Percentiles rank a stretch among this genome's conserved stretches.
Evolutionary conservation across 2,329 filamentous ascomycete species (phyloP).

Genomic region (Colletotrichum gloeosporioides): DNA sequence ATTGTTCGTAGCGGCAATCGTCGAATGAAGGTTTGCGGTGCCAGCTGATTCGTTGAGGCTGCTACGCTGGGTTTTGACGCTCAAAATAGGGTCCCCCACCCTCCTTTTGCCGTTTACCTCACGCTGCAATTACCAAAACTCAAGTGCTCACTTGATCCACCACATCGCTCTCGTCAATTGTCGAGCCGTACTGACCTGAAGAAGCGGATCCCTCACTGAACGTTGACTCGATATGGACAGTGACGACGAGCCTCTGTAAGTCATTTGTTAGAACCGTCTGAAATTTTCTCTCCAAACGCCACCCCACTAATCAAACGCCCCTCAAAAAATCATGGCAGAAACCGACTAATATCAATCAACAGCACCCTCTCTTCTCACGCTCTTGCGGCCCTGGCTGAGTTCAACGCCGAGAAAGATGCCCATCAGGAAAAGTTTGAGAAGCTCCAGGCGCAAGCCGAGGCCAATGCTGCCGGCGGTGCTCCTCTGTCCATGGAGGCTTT

Average conservation of each 20-base stretch:
- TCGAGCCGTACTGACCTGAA: not conserved
- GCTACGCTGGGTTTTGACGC: not conserved
- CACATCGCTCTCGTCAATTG: not conserved
- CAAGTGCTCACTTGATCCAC: not conserved
- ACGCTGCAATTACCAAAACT: not conserved
- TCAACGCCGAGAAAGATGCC: slow-evolving; percentile 75
- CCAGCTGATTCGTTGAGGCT: slow-evolving; percentile 9
- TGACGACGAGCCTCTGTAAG: slow-evolving; percentile 58
- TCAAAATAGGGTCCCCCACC: slow-evolving; percentile 2
- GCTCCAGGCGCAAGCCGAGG: slow-evolving; percentile 66
- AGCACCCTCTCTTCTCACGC: slow-evolving; percentile 71
- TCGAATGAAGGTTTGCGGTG: not conserved
- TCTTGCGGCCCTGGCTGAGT: slow-evolving; percentile 73
- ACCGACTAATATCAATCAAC: not conserved
- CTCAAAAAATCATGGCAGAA: not conserved
- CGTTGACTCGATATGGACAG: slow-evolving; percentile 26
- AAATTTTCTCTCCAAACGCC: not conserved
- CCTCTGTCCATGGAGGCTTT: slow-evolving; percentile 69
- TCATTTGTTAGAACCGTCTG: not conserved
- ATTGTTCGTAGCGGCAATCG: not conserved
- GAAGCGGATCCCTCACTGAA: not conserved
- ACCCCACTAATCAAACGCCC: not conserved
- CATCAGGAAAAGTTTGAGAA: slow-evolving; percentile 71
- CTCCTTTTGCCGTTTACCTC: not conserved
- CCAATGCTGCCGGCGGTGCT: slow-evolving; percentile 29